Percentiles rank a stretch among this genome's conserved stretches.
These are phyloP conservation scores for Ascoidea rubescens DNA, from an alignment of 805 yeast genomes.

Conservation along the genomic window DNA sequence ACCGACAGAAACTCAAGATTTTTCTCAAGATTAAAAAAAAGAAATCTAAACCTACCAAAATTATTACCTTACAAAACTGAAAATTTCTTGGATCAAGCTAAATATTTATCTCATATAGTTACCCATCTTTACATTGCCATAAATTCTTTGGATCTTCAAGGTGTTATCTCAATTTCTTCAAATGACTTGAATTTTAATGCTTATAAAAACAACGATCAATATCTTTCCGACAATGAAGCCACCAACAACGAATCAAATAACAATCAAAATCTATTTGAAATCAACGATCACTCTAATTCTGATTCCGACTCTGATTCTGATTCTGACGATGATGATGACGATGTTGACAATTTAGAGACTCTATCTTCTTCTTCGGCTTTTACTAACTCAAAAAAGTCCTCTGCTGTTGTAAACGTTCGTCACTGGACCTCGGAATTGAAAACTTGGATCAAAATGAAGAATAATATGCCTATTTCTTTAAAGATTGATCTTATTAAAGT, in stretches of 20 bases:
- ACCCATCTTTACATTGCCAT: slow-evolving; percentile 70
- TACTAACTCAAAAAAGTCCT: slow-evolving; percentile 26
- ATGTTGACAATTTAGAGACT: slow-evolving; percentile 20
- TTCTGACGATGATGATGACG: slow-evolving; percentile 21
- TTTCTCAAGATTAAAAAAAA: slow-evolving; percentile 22
- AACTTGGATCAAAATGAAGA: slow-evolving; percentile 65
- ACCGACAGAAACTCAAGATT: slow-evolving; percentile 24
- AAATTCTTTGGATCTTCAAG: slow-evolving; percentile 59
- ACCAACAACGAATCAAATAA: slow-evolving; percentile 23
- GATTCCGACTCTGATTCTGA: slow-evolving; percentile 15
- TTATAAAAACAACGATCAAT: slow-evolving; percentile 24
- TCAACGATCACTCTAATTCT: slow-evolving; percentile 22
- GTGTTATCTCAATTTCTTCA: slow-evolving; percentile 51
- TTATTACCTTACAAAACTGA: slow-evolving; percentile 69
- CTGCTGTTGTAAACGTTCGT: slow-evolving; percentile 59
- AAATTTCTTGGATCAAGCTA: slow-evolving; percentile 49
- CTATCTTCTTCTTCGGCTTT: slow-evolving; percentile 1
- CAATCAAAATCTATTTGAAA: slow-evolving; percentile 15
- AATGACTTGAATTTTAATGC: slow-evolving; percentile 37
- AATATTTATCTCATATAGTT: slow-evolving; percentile 67
- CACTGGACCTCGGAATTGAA: slow-evolving; percentile 83
- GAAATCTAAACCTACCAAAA: slow-evolving; percentile 19
- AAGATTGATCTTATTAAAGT: slow-evolving; percentile 51
- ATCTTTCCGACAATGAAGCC: slow-evolving; percentile 24
- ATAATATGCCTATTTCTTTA: slow-evolving; percentile 58